Conservation (phyloP, 352 stramenopile species). For the Globisporangium megalacanthum region DNA sequence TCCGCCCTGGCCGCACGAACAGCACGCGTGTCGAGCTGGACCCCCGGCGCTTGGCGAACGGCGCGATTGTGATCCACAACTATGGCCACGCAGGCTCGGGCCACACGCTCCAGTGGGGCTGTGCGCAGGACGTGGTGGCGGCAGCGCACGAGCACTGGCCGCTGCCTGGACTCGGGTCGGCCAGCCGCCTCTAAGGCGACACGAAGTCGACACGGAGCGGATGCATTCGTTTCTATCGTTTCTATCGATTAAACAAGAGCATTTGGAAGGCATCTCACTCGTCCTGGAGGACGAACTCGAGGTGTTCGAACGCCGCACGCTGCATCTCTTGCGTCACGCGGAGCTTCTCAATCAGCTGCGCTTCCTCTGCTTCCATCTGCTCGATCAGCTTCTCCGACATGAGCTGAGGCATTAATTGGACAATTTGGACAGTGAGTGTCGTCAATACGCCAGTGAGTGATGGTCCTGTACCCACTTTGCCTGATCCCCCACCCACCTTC, state of each 20-base stretch:
- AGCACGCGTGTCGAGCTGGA: slow-evolving; percentile 50
- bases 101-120: slow-evolving; percentile 69
- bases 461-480: too few species aligned
- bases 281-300: slow-evolving; percentile 61
- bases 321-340: slow-evolving; percentile 61
- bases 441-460: not conserved
- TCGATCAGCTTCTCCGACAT: slow-evolving; percentile 57
- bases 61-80: slow-evolving; percentile 62
- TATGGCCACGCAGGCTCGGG: slow-evolving; percentile 62
- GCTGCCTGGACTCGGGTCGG: not conserved
- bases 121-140: slow-evolving; percentile 41
- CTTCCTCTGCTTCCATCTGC: slow-evolving; percentile 60
- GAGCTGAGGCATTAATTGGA: too few species aligned
- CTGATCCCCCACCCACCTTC: slow-evolving; percentile 15
- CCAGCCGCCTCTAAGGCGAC: slow-evolving; percentile 6
- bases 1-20: slow-evolving; percentile 34
- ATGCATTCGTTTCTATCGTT: not conserved
- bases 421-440: too few species aligned
- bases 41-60: slow-evolving; percentile 17
- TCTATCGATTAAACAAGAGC: not conserved
- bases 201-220: too few species aligned
- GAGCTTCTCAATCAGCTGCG: slow-evolving; percentile 53
- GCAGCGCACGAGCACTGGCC: slow-evolving; percentile 22
- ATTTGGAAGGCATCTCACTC: not conserved
- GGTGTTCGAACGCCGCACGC: slow-evolving; percentile 53